Conservation (phyloP, 2,329 filamentous ascomycete genomes). For the Pseudogymnoascus sp. region DNA sequence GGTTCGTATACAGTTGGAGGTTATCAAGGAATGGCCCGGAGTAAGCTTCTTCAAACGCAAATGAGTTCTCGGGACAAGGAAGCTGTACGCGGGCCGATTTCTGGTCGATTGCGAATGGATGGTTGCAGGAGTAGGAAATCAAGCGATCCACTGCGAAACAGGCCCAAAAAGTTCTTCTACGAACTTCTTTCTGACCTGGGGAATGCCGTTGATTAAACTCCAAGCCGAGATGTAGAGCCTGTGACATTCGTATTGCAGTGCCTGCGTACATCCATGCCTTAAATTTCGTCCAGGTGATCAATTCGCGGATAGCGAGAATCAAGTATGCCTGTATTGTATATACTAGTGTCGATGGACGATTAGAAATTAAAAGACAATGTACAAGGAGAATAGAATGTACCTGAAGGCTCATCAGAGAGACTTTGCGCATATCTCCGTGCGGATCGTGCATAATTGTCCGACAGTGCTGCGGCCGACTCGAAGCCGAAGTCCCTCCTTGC, state of each 20-base stretch:
- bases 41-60: slow-evolving; percentile 12
- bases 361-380: background rate
- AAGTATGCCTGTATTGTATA: slow-evolving; percentile 13
- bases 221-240: slow-evolving; percentile 11
- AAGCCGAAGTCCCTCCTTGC: background rate
- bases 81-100: slow-evolving; percentile 10
- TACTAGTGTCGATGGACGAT: background rate
- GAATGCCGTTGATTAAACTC: slow-evolving; percentile 13
- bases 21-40: slow-evolving; percentile 1
- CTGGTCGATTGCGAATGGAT: slow-evolving; percentile 4
- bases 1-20: background rate
- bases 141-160: slow-evolving; percentile 12
- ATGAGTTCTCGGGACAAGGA: slow-evolving; percentile 12
- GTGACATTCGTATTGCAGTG: slow-evolving; percentile 14
- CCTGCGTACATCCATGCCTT: slow-evolving; percentile 16
- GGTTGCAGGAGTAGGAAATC: slow-evolving; percentile 13
- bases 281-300: slow-evolving; percentile 10
- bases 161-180: slow-evolving; percentile 14
- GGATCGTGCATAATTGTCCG: background rate
- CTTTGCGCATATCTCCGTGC: slow-evolving; percentile 3
- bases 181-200: slow-evolving; percentile 11
- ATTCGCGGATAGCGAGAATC: slow-evolving; percentile 13
- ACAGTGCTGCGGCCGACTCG: background rate
- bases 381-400: background rate
- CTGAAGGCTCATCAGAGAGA: slow-evolving; percentile 11